phyloP scores from a whole-genome alignment of 73 alveolate species.

The Durusdinium trenchii region DNA sequence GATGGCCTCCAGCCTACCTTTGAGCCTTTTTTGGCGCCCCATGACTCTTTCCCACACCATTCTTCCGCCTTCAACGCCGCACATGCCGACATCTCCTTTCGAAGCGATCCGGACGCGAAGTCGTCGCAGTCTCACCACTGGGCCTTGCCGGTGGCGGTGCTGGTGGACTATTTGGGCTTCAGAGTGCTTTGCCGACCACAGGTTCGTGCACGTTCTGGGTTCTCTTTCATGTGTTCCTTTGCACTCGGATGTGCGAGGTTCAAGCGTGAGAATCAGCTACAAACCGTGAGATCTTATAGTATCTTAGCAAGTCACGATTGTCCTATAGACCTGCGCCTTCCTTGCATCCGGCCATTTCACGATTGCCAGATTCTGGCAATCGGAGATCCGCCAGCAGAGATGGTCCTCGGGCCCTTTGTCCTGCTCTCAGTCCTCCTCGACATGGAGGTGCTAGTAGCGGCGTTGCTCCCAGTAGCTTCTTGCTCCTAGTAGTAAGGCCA shows the following conservation, averaged over 20 bases:
- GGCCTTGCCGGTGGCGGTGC: constrained; percentile 81
- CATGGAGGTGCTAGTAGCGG: neutral
- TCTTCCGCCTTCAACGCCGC: neutral
- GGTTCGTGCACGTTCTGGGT: neutral
- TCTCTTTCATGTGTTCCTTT: no score
- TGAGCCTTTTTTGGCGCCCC: neutral
- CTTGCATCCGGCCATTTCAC: neutral
- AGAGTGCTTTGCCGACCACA: constrained; percentile 74
- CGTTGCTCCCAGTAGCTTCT: neutral
- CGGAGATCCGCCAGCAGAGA: constrained; percentile 85
- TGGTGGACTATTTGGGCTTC: constrained; percentile 88
- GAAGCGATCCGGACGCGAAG: neutral
- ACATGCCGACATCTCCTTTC: neutral
- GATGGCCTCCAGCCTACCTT: no score
- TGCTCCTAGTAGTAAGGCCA: no score
- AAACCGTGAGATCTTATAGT: no score
- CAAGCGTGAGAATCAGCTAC: no score
- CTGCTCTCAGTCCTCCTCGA: neutral
- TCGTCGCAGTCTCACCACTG: neutral
- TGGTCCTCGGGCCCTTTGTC: constrained; percentile 71
- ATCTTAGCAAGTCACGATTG: no score
- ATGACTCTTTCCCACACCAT: neutral
- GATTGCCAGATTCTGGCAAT: constrained; percentile 20
- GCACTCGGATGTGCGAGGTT: no score
- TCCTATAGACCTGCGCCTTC: no score